These are phyloP conservation scores for Neofusicoccum ribis DNA, from an alignment of 2,329 filamentous ascomycete species.

Conservation along the genomic window DNA sequence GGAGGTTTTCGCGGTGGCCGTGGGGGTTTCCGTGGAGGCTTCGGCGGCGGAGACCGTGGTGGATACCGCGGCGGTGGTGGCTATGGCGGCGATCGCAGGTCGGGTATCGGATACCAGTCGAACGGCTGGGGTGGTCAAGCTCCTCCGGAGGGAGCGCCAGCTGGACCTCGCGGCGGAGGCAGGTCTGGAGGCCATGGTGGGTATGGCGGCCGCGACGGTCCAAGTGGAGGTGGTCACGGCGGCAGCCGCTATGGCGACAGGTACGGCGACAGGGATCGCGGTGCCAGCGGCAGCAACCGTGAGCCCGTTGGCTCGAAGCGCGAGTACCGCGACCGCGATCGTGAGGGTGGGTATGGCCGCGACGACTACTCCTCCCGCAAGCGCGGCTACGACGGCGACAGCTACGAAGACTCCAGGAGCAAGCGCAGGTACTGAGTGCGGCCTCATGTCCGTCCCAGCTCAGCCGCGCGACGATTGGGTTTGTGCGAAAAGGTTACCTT, in stretches of 20 bases:
- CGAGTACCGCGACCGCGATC: constrained; percentile 48
- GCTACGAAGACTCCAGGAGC: constrained; percentile 72
- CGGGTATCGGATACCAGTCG: constrained; percentile 47
- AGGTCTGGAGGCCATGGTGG: constrained; percentile 31
- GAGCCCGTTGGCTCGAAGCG: constrained; percentile 75
- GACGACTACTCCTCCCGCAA: constrained; percentile 52
- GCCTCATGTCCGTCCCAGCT: constrained; percentile 8
- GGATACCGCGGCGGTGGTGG: constrained; percentile 49
- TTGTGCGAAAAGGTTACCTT: constrained; percentile 21
- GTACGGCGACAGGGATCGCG: constrained; percentile 30
- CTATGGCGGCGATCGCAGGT: constrained; percentile 48
- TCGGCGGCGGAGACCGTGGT: constrained; percentile 44
- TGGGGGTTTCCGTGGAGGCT: constrained; percentile 47
- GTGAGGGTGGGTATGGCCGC: constrained; percentile 20
- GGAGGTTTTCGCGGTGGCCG: constrained; percentile 57
- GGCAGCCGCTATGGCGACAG: constrained; percentile 43
- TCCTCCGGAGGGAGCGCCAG: constrained; percentile 50
- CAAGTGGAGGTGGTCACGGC: constrained; percentile 34
- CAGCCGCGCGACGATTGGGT: constrained; percentile 7
- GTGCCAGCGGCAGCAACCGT: constrained; percentile 73
- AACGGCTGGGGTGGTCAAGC: constrained; percentile 38
- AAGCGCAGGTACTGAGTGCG: constrained; percentile 54
- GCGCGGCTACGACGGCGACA: constrained; percentile 69
- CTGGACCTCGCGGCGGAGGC: constrained; percentile 47
- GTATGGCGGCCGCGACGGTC: constrained; percentile 21